These are phyloP conservation scores for Podospora australis DNA, from an alignment of 495 filamentous ascomycete genomes.

Conservation along the genomic window DNA sequence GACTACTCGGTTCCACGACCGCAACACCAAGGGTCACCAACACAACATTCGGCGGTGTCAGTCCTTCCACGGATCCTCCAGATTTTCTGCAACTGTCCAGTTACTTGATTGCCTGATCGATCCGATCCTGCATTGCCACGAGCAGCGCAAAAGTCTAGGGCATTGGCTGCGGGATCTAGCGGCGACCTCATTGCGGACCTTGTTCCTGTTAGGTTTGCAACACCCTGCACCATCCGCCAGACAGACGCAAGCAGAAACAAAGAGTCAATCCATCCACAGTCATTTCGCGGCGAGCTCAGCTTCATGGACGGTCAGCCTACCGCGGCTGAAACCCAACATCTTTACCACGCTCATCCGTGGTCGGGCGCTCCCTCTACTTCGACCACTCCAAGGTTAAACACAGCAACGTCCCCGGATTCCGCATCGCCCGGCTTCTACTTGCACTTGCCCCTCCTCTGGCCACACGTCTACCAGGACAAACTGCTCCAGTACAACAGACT, in stretches of 20 bases:
- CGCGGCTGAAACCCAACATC: conserved; percentile 46
- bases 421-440: conserved; percentile 29
- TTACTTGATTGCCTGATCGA: too few species aligned
- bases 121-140: background rate
- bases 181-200: background rate
- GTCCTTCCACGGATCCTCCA: too few species aligned
- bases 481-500: conserved; percentile 51
- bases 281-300: conserved; percentile 23
- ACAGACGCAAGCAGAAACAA: background rate
- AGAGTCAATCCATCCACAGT: conserved; percentile 3
- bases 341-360: conserved; percentile 40
- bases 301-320: conserved; percentile 48
- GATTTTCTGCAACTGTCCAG: too few species aligned
- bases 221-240: background rate
- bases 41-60: too few species aligned
- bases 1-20: too few species aligned
- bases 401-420: conserved; percentile 20
- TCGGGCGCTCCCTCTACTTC: conserved; percentile 24
- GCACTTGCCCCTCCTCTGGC: conserved; percentile 42
- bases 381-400: conserved; percentile 18
- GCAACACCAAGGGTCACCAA: too few species aligned
- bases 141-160: conserved; percentile 4
- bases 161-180: background rate
- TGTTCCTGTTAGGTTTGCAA: background rate
- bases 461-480: conserved; percentile 47